Evolutionary conservation across 176 grass and related monocot genomes (phyloP), one percentile per base, ranked within the genome.

Genomic region (Phragmites australis): DNA sequence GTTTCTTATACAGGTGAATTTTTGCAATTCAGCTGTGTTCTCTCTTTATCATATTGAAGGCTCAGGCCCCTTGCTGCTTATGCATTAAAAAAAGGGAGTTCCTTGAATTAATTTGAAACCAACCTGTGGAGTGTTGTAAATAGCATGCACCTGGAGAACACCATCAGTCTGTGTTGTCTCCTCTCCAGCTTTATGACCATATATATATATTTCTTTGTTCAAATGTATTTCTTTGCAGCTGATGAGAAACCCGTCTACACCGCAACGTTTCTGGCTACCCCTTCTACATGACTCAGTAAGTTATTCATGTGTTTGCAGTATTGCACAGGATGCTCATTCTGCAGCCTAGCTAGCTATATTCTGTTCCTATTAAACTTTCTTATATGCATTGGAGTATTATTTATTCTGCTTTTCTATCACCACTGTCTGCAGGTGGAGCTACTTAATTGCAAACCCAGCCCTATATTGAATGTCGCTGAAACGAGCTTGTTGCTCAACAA

Each of bases 231-330:
- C 8, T 57, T 56, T 91, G 77, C 92, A 98, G 95, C 84, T 98
- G 75, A 94, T 98, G 92, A 94, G 72, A 78, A 94, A 94, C 63
- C 90, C 92, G 76, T 94, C 92, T 17, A 98, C 90, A 43, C 95
- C 95, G 2, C 92, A 91, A 68, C 88, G 84, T 78, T 98, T 94
- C 78, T 98, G 95, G 95, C 84, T 98, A 66, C 92, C 95, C 59
- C 95, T 97, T 83, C 44, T 97, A 81, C 85, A 87, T 78, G 94
- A 94, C 63, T 92, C 92, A 0, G 92, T 98, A 89, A 91, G 86
- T 52, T 71, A 65, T 78, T 67, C 7, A 18, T 67, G 45, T 64
- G 18, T 60, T 73, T 60, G 27, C 14, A 78, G 59, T n/a, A n/a
- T n/a, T n/a, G n/a, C n/a, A n/a, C n/a, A 66, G 75, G 50, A 85